phyloP scores from a whole-genome alignment of 768 basidiomycete genomes.

The Mrakia blollopis region DNA sequence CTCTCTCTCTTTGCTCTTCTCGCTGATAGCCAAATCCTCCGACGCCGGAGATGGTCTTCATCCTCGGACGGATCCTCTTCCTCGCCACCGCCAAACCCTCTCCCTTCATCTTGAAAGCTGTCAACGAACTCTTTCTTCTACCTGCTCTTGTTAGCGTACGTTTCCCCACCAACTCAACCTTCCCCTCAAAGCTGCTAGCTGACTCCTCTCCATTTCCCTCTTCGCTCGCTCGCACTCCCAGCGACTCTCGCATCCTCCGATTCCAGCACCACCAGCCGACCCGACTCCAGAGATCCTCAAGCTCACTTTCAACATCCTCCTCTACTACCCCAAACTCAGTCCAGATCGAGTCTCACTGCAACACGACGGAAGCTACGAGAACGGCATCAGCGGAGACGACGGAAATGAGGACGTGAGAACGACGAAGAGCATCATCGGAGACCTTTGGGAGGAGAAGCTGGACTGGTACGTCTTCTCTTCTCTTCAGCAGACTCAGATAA shows the following conservation, averaged over 20 bases:
- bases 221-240: conserved; percentile 19
- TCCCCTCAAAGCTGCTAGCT: not conserved
- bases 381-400: conserved; percentile 32
- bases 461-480: conserved; percentile 55
- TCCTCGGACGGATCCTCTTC: conserved; percentile 36
- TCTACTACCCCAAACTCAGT: conserved; percentile 62
- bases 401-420: conserved; percentile 33
- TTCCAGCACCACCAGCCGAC: conserved; percentile 56
- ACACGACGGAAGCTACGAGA: conserved; percentile 5
- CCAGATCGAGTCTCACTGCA: not conserved
- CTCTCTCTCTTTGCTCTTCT: not conserved
- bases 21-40: not conserved
- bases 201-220: not conserved
- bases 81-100: conserved; percentile 33
- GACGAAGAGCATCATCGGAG: conserved; percentile 49
- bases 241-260: conserved; percentile 44
- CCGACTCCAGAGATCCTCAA: conserved; percentile 81
- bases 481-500: not conserved
- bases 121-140: conserved; percentile 39
- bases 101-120: conserved; percentile 38
- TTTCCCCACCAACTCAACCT: not conserved
- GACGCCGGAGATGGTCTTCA: conserved; percentile 33
- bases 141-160: conserved; percentile 37
- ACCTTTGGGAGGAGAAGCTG: conserved; percentile 68
- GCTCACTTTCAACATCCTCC: conserved; percentile 70